phyloP scores from a whole-genome alignment of 495 filamentous ascomycete genomes.

The Penicillium roqueforti region DNA sequence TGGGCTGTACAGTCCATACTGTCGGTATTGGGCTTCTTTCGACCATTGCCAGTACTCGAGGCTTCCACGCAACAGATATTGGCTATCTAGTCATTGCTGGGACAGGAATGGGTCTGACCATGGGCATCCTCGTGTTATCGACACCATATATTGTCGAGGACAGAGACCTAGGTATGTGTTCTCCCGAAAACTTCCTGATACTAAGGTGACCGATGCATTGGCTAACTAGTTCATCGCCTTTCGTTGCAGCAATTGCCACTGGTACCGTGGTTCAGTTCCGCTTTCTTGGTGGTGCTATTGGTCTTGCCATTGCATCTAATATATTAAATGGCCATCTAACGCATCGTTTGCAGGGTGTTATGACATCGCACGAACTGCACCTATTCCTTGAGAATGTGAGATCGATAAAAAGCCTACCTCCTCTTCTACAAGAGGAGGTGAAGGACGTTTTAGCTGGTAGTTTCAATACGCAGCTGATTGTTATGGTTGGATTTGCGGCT shows the following conservation, averaged over 20 bases:
- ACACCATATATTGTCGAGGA: constrained; percentile 46
- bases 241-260: constrained; percentile 45
- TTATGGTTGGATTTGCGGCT: constrained; percentile 33
- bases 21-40: constrained; percentile 50
- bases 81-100: constrained; percentile 54
- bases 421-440: constrained; percentile 12
- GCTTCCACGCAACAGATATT: constrained; percentile 36
- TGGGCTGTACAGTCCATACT: constrained; percentile 44
- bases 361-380: constrained; percentile 20
- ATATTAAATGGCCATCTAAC: constrained; percentile 29
- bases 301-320: constrained; percentile 42
- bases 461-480: constrained; percentile 23
- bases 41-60: constrained; percentile 30
- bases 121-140: constrained; percentile 47
- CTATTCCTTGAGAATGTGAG: constrained; percentile 24
- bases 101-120: constrained; percentile 38
- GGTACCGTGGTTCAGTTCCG: constrained; percentile 53
- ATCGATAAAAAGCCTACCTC: constrained; percentile 8
- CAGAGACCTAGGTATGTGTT: constrained; percentile 41
- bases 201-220: background rate
- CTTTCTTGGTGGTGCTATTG: constrained; percentile 55
- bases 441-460: constrained; percentile 19
- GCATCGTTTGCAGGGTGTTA: constrained; percentile 16
- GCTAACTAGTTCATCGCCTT: background rate
- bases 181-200: background rate